A percentile compares a stretch with the other conserved stretches of the same genome.
phyloP scores from a whole-genome alignment of 1,284 basidiomycete species.

The Leccinum insigne region DNA sequence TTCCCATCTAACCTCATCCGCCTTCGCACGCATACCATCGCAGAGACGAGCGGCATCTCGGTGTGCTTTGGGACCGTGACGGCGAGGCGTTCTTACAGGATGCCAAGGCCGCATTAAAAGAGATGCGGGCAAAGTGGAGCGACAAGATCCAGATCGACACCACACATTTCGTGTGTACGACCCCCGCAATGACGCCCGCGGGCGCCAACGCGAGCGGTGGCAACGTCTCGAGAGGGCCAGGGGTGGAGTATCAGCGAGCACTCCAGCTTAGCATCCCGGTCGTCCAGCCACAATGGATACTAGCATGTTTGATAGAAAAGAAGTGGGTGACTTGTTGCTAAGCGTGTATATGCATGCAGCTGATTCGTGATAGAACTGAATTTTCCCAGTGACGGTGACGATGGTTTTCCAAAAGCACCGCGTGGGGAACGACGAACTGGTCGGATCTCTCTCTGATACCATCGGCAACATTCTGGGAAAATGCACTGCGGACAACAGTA shows the following conservation, averaged over 20 bases:
- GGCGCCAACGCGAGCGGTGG: slow-evolving; percentile 57
- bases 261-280: slow-evolving; percentile 89
- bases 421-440: not conserved
- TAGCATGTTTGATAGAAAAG: too few species aligned
- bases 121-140: slow-evolving; percentile 85
- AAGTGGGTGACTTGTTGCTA: too few species aligned
- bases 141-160: slow-evolving; percentile 96
- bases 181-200: slow-evolving; percentile 66
- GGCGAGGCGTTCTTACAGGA: slow-evolving; percentile 72
- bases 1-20: slow-evolving; percentile 82
- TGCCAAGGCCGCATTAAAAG: slow-evolving; percentile 71
- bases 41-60: slow-evolving; percentile 89
- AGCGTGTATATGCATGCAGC: not conserved
- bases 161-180: slow-evolving; percentile 95
- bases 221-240: slow-evolving; percentile 51
- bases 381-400: not conserved
- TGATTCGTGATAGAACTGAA: not conserved
- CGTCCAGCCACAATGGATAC: slow-evolving; percentile 42
- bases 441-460: not conserved
- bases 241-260: slow-evolving; percentile 89
- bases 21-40: slow-evolving; percentile 89
- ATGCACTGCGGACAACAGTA: too few species aligned
- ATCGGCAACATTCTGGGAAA: too few species aligned
- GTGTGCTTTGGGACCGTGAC: slow-evolving; percentile 91
- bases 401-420: not conserved